Evolutionary conservation across 2,329 filamentous ascomycete species (phyloP).

Genomic region (Dactylellina drechsleri): DNA sequence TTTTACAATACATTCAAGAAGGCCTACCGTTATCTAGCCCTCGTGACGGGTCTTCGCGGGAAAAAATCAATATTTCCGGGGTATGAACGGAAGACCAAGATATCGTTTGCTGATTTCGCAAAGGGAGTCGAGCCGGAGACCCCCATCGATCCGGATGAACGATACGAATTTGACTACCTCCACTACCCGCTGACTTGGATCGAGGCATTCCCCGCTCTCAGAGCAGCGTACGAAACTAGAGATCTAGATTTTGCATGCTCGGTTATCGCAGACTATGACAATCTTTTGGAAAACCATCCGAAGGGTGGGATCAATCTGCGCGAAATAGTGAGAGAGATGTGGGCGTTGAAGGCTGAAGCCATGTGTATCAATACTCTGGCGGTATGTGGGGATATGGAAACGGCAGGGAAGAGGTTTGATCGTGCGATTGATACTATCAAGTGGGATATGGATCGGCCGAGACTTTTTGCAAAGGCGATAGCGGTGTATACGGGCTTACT

Average conservation of each 20-base stretch:
- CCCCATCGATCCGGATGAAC: constrained; percentile 20
- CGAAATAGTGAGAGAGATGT: not conserved
- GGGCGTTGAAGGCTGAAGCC: constrained; percentile 13
- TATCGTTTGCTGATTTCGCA: constrained; percentile 28
- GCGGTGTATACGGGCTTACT: constrained; percentile 22
- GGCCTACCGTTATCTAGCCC: constrained; percentile 27
- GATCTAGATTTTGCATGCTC: constrained; percentile 42
- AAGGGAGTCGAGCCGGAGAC: constrained; percentile 11
- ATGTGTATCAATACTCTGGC: constrained; percentile 32
- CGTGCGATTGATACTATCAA: constrained; percentile 9
- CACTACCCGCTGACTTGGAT: constrained; percentile 1
- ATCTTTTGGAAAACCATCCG: not conserved
- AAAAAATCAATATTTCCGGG: constrained; percentile 17
- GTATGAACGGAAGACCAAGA: constrained; percentile 15
- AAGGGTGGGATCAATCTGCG: not conserved
- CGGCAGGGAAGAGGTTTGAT: constrained; percentile 17
- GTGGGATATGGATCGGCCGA: constrained; percentile 25
- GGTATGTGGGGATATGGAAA: constrained; percentile 11
- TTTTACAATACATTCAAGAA: constrained; percentile 39
- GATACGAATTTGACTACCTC: constrained; percentile 39
- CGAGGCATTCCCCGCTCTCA: constrained; percentile 25
- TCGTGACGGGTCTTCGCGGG: constrained; percentile 22
- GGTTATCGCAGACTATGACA: constrained; percentile 37
- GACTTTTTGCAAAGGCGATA: constrained; percentile 18
- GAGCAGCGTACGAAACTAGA: constrained; percentile 25